A percentile compares a stretch with the other conserved stretches of the same genome.
These are phyloP conservation scores for Begonia masoniana DNA, from an alignment of 306 rosid species.

Conservation along the genomic window DNA sequence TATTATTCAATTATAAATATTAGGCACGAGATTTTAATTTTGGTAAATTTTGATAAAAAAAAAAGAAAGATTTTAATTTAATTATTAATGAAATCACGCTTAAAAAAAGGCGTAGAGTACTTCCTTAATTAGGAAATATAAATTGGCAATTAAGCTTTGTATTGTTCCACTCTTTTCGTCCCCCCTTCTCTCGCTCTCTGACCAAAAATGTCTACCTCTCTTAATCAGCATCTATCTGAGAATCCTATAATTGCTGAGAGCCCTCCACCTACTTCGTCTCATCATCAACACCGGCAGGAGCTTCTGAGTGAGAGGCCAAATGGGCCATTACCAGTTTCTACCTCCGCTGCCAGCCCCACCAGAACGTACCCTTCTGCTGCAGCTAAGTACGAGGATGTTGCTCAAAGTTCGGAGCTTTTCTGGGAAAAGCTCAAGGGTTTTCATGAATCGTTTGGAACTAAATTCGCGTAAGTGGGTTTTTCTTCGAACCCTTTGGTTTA, in stretches of 20 bases:
- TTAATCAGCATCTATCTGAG: slow-evolving; percentile 4
- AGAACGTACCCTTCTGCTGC: slow-evolving; percentile 43
- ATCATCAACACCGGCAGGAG: slow-evolving; percentile 4
- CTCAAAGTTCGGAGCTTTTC: slow-evolving; percentile 45
- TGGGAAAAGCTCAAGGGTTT: slow-evolving; percentile 47
- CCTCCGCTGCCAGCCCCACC: slow-evolving; percentile 4
- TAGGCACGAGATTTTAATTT: no score
- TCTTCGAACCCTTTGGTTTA: neutral
- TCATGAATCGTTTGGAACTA: slow-evolving; percentile 38
- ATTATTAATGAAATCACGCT: no score
- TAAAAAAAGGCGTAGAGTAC: no score
- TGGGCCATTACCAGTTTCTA: slow-evolving; percentile 13
- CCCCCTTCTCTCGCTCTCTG: slow-evolving; percentile 1
- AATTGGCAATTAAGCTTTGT: no score
- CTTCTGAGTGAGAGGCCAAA: slow-evolving; percentile 5
- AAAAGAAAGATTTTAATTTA: no score
- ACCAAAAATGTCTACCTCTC: slow-evolving; percentile 18
- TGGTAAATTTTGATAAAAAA: no score
- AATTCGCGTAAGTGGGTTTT: slow-evolving; percentile 28
- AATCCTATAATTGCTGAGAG: slow-evolving; percentile 12
- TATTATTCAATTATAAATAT: no score
- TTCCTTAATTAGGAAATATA: no score
- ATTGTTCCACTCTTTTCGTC: neutral
- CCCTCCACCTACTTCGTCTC: slow-evolving; percentile 17
- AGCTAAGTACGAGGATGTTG: slow-evolving; percentile 37